phyloP scores from a whole-genome alignment of 306 rosid genomes.

The Fragaria iinumae region DNA sequence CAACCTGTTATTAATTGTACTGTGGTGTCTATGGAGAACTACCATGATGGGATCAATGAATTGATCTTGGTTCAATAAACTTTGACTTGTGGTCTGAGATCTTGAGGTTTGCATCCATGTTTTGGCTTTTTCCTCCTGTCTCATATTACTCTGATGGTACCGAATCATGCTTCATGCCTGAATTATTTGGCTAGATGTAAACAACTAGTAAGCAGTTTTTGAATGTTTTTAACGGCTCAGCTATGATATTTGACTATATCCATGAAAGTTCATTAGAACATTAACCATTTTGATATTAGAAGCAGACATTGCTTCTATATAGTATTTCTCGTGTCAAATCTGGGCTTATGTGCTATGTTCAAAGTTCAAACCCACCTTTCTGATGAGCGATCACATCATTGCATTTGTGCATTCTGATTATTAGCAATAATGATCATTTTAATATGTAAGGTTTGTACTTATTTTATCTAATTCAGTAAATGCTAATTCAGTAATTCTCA shows the following conservation, averaged over 20 bases:
- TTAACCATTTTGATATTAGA: neutral
- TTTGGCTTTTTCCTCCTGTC: constrained; percentile 11
- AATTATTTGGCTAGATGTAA: constrained; percentile 14
- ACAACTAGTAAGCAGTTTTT: neutral
- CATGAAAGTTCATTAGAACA: neutral
- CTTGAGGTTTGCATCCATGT: constrained; percentile 72
- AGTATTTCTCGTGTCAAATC: neutral
- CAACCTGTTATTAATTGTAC: constrained; percentile 91
- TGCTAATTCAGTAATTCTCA: constrained; percentile 12
- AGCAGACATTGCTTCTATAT: neutral
- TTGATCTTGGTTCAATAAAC: constrained; percentile 77
- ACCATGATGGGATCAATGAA: constrained; percentile 79
- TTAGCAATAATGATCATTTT: neutral
- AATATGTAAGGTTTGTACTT: neutral
- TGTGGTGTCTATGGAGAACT: constrained; percentile 93
- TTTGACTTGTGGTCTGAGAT: constrained; percentile 69
- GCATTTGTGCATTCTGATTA: neutral
- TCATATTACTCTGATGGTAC: neutral
- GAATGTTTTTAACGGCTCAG: constrained; percentile 1
- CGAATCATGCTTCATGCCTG: constrained; percentile 11
- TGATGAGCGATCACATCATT: neutral
- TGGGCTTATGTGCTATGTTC: neutral
- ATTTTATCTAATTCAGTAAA: neutral
- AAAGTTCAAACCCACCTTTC: neutral
- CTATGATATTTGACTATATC: neutral